Conservation (phyloP, 306 rosid species). For the Vachellia pachyceras region DNA sequence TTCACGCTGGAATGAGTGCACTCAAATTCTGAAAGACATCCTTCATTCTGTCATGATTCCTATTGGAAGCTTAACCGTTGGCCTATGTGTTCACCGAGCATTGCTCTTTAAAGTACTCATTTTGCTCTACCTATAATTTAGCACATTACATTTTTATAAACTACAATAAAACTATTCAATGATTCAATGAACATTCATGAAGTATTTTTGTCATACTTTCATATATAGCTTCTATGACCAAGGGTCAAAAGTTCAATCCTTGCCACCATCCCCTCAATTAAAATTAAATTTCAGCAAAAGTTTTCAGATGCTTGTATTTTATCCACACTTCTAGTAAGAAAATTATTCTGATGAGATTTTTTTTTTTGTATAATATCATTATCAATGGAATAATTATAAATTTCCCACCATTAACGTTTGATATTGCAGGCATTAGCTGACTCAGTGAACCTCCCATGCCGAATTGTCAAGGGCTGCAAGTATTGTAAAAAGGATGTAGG, state of each 20-base stretch:
- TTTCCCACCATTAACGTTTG: constrained; percentile 24
- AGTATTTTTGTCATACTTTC: background rate
- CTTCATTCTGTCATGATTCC: constrained; percentile 81
- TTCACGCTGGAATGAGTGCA: constrained; percentile 69
- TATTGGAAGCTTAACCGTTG: constrained; percentile 81
- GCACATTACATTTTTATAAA: constrained; percentile 8
- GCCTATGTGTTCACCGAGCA: constrained; percentile 95
- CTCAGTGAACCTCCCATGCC: constrained; percentile 83
- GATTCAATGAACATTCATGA: background rate
- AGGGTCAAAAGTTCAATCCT: background rate
- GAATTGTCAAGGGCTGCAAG: constrained; percentile 94
- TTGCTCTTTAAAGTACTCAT: constrained; percentile 78
- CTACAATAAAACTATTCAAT: background rate
- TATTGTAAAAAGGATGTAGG: constrained; percentile 73
- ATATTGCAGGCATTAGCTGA: constrained; percentile 86
- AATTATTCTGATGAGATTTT: constrained; percentile 9
- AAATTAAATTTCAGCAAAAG: background rate
- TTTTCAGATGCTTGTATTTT: background rate
- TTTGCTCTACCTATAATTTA: constrained; percentile 22
- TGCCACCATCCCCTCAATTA: background rate
- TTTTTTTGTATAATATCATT: constrained; percentile 16
- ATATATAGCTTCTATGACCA: background rate
- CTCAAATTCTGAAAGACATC: constrained; percentile 63
- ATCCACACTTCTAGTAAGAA: background rate
- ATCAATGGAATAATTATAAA: constrained; percentile 2